Evolutionary conservation across 2,329 filamentous ascomycete genomes (phyloP), one percentile per base, ranked within the genome.

Genomic region (Blastomyces percursus): DNA sequence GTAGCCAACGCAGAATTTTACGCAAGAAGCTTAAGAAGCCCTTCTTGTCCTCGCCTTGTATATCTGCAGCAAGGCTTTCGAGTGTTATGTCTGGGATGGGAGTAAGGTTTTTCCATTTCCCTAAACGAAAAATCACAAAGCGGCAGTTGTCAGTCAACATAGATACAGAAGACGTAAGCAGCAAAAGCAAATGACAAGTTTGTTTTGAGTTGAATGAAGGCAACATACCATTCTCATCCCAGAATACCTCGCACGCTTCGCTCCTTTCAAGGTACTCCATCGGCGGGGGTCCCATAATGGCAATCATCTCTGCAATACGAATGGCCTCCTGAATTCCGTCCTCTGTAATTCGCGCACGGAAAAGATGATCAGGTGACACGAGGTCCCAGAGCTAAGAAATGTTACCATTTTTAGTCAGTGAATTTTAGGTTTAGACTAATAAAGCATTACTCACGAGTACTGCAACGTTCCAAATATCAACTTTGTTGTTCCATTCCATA

Each of bases 401-500:
- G 46, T 50, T 48, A 24, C 46, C 46, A 12, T 12, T 50, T 14
- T 30, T 54, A 54, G 19, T 8, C 46, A 48, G 46, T 24, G 46
- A 8, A 48, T 48, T 48, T 48, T 48, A 48, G n/a, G 46, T 48
- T 48, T 24, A 48, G 46, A 48, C 46, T 4, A 48, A 48, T 54
- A 35, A 54, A 5, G 51, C 24, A 35, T 32, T 32, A 42, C 66
- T 56, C 64, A 69, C 67, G 63, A 70, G 65, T 19, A 66, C 57
- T 40, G 65, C 69, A 42, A 70, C 51, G 51, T 63, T 67, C 69
- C 69, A 70, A 35, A 70, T 68, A 61, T 70, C 69, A 42, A 68
- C 64, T 52, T 63, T 63, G 12, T 61, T 57, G 42, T 63, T 65
- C 69, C 68, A 71, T 40, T 64, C 46, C 65, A 70, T 70, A 6